These are phyloP conservation scores for Trichoderma harzianum DNA, from an alignment of 2,329 filamentous ascomycete species.

Conservation along the genomic window DNA sequence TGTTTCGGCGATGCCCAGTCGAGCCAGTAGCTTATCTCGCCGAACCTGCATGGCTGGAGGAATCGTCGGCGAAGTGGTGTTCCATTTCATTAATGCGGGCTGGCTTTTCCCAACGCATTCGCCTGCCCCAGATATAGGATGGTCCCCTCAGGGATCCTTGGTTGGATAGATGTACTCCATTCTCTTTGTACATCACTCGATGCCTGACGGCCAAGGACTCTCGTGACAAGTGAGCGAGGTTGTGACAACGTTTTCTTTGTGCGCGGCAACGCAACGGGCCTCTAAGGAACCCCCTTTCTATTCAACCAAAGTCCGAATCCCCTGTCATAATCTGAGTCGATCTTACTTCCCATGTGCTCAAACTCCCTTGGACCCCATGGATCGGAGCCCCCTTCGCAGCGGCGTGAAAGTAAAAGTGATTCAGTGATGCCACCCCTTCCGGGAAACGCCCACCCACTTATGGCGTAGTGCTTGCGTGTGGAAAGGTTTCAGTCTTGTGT, in stretches of 20 bases:
- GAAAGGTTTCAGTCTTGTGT: background rate
- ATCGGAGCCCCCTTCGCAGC: background rate
- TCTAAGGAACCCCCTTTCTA: background rate
- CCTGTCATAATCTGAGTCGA: slow-evolving; percentile 22
- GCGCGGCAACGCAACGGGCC: background rate
- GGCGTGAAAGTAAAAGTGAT: background rate
- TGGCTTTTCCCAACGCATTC: background rate
- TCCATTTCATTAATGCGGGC: background rate
- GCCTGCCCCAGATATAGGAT: background rate
- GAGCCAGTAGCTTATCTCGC: background rate
- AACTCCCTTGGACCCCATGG: background rate
- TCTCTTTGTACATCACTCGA: background rate
- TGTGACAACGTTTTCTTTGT: background rate
- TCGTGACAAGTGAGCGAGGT: background rate
- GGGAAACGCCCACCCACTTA: background rate
- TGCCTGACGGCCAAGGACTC: background rate
- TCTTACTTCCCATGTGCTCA: slow-evolving; percentile 23
- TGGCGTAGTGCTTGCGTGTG: background rate
- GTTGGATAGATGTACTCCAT: background rate
- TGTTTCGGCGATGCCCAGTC: slow-evolving; percentile 1
- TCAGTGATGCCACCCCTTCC: slow-evolving; percentile 5
- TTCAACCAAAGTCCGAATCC: slow-evolving; percentile 7
- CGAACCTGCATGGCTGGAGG: background rate
- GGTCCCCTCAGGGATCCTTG: background rate
- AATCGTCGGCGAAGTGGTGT: background rate